Conservation (phyloP, 108 stramenopile species). For the Tribonema minus region DNA sequence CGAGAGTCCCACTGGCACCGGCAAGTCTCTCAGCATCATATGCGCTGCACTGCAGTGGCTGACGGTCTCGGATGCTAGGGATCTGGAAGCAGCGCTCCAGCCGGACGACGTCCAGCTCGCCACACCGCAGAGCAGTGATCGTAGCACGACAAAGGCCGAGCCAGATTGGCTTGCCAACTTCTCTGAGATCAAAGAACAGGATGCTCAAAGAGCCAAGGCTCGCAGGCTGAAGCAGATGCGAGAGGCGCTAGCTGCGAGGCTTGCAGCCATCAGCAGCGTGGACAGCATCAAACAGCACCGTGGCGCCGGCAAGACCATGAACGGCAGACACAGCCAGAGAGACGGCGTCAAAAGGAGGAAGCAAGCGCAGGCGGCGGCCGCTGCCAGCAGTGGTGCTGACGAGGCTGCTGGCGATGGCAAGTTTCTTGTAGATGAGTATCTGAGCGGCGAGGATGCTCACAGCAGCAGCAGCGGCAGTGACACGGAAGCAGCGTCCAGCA, state of each 20-base stretch:
- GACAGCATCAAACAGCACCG: neutral
- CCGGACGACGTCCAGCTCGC: neutral
- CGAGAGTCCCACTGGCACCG: slow-evolving; percentile 60
- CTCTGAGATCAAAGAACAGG: neutral
- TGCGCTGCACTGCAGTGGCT: slow-evolving; percentile 59
- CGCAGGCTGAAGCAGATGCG: neutral
- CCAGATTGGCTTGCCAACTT: slow-evolving; percentile 6
- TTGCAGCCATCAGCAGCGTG: neutral
- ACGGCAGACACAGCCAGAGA: neutral
- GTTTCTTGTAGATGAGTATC: slow-evolving; percentile 29
- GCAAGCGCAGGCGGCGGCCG: neutral
- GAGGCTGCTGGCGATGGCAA: slow-evolving; percentile 5
- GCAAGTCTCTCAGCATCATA: slow-evolving; percentile 58
- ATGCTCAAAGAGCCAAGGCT: neutral
- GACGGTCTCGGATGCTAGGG: slow-evolving; percentile 40
- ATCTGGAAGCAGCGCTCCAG: neutral
- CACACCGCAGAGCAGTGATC: neutral
- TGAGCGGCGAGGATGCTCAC: slow-evolving; percentile 7
- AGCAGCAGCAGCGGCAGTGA: neutral
- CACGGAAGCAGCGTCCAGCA: neutral
- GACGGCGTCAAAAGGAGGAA: neutral
- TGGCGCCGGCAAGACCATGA: neutral
- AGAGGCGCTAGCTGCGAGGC: neutral
- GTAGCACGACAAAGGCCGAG: neutral
- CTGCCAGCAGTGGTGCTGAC: too few relatives aligned